A percentile compares a stretch with the other conserved stretches of the same genome.
Conservation (phyloP, 805 yeast genomes). For the Saccharomycopsis sp. region DNA sequence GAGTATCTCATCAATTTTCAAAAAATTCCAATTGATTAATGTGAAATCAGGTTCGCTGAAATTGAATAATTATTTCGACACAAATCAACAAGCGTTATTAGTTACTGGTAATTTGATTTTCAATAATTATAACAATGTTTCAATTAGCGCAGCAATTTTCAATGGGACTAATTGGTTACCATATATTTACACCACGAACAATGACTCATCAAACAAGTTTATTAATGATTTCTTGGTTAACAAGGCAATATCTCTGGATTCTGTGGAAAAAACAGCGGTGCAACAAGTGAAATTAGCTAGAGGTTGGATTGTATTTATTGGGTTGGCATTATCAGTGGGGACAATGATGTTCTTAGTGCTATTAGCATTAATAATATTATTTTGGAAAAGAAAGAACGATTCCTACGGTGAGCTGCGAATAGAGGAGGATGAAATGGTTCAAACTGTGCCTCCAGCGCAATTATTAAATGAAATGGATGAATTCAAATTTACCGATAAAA, state of each 20-base stretch:
- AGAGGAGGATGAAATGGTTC: constrained; percentile 54
- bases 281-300: constrained; percentile 28
- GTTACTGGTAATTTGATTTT: constrained; percentile 53
- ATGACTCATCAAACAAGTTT: constrained; percentile 23
- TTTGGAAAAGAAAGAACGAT: constrained; percentile 33
- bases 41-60: constrained; percentile 14
- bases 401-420: constrained; percentile 43
- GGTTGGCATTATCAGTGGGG: constrained; percentile 60
- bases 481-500: constrained; percentile 16
- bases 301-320: constrained; percentile 64
- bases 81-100: constrained; percentile 38
- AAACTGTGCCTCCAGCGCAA: constrained; percentile 54
- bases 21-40: constrained; percentile 24
- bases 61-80: constrained; percentile 30
- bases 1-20: constrained; percentile 11
- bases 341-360: constrained; percentile 37
- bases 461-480: constrained; percentile 31
- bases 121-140: constrained; percentile 45
- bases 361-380: constrained; percentile 31
- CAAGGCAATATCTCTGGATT: constrained; percentile 30
- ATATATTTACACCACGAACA: constrained; percentile 39
- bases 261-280: constrained; percentile 21
- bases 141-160: constrained; percentile 45
- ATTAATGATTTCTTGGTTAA: constrained; percentile 31
- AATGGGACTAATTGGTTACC: constrained; percentile 69